A percentile compares a stretch with the other conserved stretches of the same genome.
These are phyloP conservation scores for Candida broadrunensis DNA, from an alignment of 805 yeast species.

Conservation along the genomic window DNA sequence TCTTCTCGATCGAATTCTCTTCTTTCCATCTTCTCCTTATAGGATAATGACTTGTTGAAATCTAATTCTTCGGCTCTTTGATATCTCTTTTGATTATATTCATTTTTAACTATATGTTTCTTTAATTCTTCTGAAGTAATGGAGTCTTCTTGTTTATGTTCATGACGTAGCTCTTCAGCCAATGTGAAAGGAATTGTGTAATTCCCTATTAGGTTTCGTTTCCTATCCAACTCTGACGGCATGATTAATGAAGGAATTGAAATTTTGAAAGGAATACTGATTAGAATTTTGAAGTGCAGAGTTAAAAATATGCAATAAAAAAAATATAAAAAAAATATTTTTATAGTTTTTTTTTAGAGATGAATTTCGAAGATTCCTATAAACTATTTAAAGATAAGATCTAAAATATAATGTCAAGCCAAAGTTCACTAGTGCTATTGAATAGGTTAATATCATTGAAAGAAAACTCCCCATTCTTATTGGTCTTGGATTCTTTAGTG, in stretches of 20 bases:
- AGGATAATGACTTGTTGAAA: slow-evolving; percentile 26
- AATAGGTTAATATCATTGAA: slow-evolving; percentile 65
- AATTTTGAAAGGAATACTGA: too few species aligned
- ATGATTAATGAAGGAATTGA: background rate
- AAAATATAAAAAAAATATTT: too few species aligned
- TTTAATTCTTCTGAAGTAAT: slow-evolving; percentile 12
- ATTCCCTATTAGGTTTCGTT: slow-evolving; percentile 22
- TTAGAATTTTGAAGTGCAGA: too few species aligned
- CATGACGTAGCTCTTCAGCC: slow-evolving; percentile 21
- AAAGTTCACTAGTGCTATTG: slow-evolving; percentile 49
- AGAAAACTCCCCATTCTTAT: slow-evolving; percentile 71
- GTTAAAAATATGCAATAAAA: too few species aligned
- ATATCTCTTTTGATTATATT: slow-evolving; percentile 27
- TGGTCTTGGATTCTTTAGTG: slow-evolving; percentile 64
- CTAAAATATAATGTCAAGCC: slow-evolving; percentile 23
- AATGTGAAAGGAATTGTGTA: slow-evolving; percentile 30
- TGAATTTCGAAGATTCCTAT: too few species aligned
- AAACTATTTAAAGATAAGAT: too few species aligned
- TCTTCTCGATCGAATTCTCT: slow-evolving; percentile 40
- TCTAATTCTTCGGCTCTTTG: slow-evolving; percentile 21
- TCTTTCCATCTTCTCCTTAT: slow-evolving; percentile 40
- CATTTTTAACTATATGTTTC: slow-evolving; percentile 15
- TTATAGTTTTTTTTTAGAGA: too few species aligned
- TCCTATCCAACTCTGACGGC: slow-evolving; percentile 1
- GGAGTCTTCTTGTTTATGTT: slow-evolving; percentile 15